These are phyloP conservation scores for Cadophora malorum DNA, from an alignment of 2,329 filamentous ascomycete genomes.

Conservation along the genomic window DNA sequence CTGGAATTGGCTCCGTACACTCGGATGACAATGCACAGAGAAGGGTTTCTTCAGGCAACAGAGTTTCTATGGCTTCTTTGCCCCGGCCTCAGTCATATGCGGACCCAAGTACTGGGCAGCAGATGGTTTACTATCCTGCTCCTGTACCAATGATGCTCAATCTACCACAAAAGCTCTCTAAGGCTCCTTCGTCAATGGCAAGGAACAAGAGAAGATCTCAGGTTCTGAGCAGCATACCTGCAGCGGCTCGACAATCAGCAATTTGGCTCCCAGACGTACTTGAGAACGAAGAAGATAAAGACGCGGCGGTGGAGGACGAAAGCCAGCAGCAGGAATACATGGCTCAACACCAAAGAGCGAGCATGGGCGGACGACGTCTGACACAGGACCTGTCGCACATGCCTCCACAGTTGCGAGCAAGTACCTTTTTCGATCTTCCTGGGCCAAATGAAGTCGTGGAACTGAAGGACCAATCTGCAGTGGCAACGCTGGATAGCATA, in stretches of 20 bases:
- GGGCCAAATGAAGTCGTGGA: constrained; percentile 59
- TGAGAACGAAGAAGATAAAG: constrained; percentile 38
- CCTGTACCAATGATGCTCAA: constrained; percentile 94
- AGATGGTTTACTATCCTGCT: constrained; percentile 95
- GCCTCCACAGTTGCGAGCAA: constrained; percentile 88
- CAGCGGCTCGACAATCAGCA: constrained; percentile 50
- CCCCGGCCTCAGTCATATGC: constrained; percentile 62
- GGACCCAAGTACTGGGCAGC: constrained; percentile 70
- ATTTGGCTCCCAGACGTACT: constrained; percentile 46
- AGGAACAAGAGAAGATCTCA: constrained; percentile 77
- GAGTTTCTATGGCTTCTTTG: constrained; percentile 42
- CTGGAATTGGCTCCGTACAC: constrained; percentile 19
- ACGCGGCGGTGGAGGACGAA: constrained; percentile 35
- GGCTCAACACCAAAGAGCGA: constrained; percentile 44
- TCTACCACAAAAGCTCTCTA: constrained; percentile 85
- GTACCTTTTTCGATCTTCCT: constrained; percentile 83
- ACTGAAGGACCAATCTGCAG: constrained; percentile 79
- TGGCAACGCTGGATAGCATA: constrained; percentile 88
- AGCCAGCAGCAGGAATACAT: constrained; percentile 42
- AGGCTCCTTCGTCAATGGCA: constrained; percentile 66
- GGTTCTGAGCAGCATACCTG: constrained; percentile 68
- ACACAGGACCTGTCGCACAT: constrained; percentile 58
- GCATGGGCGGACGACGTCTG: constrained; percentile 43
- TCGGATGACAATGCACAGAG: constrained; percentile 23
- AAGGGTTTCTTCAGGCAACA: constrained; percentile 29